A percentile compares a stretch with the other conserved stretches of the same genome.
phyloP scores from a whole-genome alignment of 257 asterid species.

The Salvia hispanica region DNA sequence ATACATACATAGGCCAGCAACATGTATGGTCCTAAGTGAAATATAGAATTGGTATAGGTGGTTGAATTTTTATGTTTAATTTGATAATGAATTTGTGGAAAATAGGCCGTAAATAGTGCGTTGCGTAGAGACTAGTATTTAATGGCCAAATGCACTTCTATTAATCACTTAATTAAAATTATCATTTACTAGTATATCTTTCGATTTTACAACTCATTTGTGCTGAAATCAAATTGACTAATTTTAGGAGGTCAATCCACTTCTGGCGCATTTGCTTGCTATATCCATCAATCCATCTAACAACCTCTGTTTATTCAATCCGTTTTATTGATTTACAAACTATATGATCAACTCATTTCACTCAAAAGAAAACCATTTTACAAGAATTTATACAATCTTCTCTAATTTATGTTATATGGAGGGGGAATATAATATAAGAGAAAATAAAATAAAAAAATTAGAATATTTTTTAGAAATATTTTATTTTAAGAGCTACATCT shows the following conservation, averaged over 20 bases:
- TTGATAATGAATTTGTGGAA: not conserved
- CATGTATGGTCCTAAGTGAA: not conserved
- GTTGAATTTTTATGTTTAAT: too few species aligned
- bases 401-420: too few species aligned
- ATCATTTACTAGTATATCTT: not conserved
- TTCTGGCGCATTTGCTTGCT: not conserved
- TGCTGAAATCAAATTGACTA: not conserved
- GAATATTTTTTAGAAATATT: too few species aligned
- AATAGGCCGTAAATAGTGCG: conserved; percentile 8
- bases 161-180: not conserved
- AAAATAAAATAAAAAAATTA: too few species aligned
- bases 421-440: too few species aligned
- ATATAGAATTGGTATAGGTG: not conserved
- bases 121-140: not conserved
- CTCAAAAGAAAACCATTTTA: too few species aligned
- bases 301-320: too few species aligned
- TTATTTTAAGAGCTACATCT: too few species aligned
- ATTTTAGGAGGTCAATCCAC: not conserved
- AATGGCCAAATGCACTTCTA: not conserved
- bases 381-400: too few species aligned
- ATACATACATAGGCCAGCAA: conserved; percentile 10
- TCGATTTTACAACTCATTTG: not conserved
- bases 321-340: too few species aligned
- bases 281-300: too few species aligned
- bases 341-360: too few species aligned